A percentile compares a stretch with the other conserved stretches of the same genome.
Conservation (phyloP, 805 yeast species). For the Candida vartiovaarae region DNA sequence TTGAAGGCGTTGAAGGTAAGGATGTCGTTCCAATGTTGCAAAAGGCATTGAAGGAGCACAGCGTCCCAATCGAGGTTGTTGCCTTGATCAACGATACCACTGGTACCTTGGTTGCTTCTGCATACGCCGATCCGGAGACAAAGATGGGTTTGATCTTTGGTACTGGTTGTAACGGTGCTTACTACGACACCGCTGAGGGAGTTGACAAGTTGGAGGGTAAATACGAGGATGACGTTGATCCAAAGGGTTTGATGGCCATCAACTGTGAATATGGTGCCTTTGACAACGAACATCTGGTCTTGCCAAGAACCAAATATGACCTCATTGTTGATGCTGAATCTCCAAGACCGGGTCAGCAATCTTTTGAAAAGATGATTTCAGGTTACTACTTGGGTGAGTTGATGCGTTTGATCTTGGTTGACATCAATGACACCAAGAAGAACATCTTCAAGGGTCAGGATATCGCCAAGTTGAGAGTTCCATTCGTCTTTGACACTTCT, state of each 20-base stretch:
- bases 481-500: conserved; percentile 83
- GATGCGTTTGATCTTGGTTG: conserved; percentile 71
- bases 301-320: conserved; percentile 91
- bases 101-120: conserved; percentile 93
- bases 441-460: conserved; percentile 67
- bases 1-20: conserved; percentile 86
- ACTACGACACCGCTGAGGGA: conserved; percentile 66
- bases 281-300: conserved; percentile 76
- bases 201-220: conserved; percentile 79
- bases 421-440: conserved; percentile 51
- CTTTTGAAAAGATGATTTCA: conserved; percentile 95
- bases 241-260: conserved; percentile 79
- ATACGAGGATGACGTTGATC: conserved; percentile 54
- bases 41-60: conserved; percentile 52
- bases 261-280: conserved; percentile 98
- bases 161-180: conserved; percentile 97
- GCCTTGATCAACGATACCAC: conserved; percentile 96
- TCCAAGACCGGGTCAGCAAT: conserved; percentile 94
- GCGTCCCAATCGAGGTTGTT: conserved; percentile 77
- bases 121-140: conserved; percentile 82
- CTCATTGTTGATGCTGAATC: conserved; percentile 71
- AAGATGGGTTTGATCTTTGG: conserved; percentile 96
- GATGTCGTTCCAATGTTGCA: conserved; percentile 92
- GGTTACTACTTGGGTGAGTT: conserved; percentile 96
- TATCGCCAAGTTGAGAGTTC: conserved; percentile 47